These are phyloP conservation scores for Excoecaria cochinchinensis DNA, from an alignment of 345 rosid genomes.

Conservation along the genomic window DNA sequence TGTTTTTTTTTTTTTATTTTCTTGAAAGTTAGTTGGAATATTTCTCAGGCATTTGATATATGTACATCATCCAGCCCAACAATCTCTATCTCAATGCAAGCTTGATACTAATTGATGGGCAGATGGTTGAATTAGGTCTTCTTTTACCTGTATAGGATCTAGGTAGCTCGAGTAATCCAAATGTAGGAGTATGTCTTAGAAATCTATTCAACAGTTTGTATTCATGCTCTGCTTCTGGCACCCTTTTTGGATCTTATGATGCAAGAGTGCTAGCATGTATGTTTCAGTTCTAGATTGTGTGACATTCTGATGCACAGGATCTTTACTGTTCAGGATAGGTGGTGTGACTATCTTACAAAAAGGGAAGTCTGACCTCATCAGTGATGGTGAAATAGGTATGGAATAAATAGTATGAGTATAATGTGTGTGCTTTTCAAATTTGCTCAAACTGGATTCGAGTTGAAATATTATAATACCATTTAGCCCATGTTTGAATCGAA, in stretches of 20 bases:
- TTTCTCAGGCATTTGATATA: not conserved
- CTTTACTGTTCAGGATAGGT: constrained; percentile 61
- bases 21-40: not conserved
- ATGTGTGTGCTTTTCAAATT: not conserved
- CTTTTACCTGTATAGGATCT: not conserved
- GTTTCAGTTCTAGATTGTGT: not conserved
- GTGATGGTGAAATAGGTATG: constrained; percentile 74
- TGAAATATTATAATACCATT: not conserved
- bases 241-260: not conserved
- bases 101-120: not conserved
- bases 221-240: not conserved
- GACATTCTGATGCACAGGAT: constrained; percentile 13
- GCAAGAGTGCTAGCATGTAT: not conserved
- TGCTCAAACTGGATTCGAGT: constrained; percentile 3
- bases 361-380: constrained; percentile 82
- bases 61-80: not conserved
- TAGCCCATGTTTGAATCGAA: not conserved
- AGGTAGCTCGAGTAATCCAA: not conserved
- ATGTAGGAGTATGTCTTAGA: not conserved
- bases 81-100: not conserved
- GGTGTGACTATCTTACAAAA: constrained; percentile 80
- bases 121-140: not conserved
- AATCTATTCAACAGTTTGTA: not conserved
- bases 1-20: not conserved
- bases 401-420: not conserved